A percentile compares a stretch with the other conserved stretches of the same genome.
Conservation (phyloP, 371 early-diverging fungal genomes). For the Mortierella polycephala region DNA sequence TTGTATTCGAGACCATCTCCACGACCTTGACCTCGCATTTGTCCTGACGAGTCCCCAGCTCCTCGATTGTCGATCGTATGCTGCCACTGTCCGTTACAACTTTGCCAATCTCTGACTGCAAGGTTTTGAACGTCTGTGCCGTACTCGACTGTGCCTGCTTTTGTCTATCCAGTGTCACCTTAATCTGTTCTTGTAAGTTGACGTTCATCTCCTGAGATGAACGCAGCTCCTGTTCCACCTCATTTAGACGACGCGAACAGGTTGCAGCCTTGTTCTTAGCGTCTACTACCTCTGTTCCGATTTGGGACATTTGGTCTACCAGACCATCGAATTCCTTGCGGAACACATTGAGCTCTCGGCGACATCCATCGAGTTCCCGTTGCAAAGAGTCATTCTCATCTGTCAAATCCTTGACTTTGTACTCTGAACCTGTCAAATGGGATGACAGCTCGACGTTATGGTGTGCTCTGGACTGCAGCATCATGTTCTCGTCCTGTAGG, state of each 20-base stretch:
- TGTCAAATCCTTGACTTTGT: conserved; percentile 42
- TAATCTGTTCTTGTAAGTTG: conserved; percentile 64
- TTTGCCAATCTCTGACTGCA: conserved; percentile 68
- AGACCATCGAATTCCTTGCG: conserved; percentile 72
- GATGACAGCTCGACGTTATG: conserved; percentile 46
- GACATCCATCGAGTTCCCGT: conserved; percentile 67
- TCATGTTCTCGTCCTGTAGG: conserved; percentile 68
- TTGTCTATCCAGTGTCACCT: conserved; percentile 65
- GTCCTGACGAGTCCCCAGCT: conserved; percentile 66
- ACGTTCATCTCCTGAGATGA: conserved; percentile 71
- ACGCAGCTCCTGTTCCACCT: conserved; percentile 72
- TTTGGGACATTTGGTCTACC: conserved; percentile 72
- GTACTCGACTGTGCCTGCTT: conserved; percentile 69
- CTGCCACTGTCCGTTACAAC: conserved; percentile 70
- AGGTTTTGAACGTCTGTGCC: conserved; percentile 66
- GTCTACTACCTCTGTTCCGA: conserved; percentile 71
- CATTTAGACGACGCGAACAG: conserved; percentile 69
- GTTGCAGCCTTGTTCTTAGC: conserved; percentile 67
- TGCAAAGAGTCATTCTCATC: conserved; percentile 65
- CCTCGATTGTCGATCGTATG: conserved; percentile 67
- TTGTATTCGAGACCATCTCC: conserved; percentile 72
- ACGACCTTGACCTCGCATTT: conserved; percentile 70
- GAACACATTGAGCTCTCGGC: conserved; percentile 65
- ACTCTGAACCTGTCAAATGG: conserved; percentile 48
- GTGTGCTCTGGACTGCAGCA: conserved; percentile 61